Percentiles rank a stretch among this genome's conserved stretches.
These are phyloP conservation scores for Aspergillus sp. DNA, from an alignment of 2,329 filamentous ascomycete species.

Conservation along the genomic window DNA sequence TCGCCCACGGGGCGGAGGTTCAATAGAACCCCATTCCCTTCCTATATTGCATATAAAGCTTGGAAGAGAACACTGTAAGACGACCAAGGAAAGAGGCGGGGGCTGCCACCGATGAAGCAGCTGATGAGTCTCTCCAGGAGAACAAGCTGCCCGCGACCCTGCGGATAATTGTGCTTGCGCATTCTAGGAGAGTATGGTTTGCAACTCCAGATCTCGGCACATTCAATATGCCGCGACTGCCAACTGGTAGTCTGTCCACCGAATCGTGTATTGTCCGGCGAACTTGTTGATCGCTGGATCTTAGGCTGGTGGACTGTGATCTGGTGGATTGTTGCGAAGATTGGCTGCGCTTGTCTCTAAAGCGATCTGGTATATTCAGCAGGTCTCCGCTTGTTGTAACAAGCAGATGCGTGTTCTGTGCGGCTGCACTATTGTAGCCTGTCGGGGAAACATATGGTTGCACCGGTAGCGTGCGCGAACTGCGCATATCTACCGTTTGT, in stretches of 20 bases:
- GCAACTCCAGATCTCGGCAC: not conserved
- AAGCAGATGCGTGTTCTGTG: not conserved
- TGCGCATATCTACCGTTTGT: not conserved
- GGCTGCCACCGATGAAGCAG: constrained; percentile 11
- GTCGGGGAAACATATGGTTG: not conserved
- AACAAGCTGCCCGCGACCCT: constrained; percentile 5
- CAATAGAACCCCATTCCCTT: constrained; percentile 20
- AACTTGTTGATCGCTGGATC: not conserved
- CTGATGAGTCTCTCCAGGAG: constrained; percentile 11
- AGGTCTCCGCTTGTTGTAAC: not conserved
- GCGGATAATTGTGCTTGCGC: not conserved
- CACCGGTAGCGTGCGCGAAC: not conserved
- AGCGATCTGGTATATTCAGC: not conserved
- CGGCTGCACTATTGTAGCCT: not conserved
- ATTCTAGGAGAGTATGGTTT: not conserved
- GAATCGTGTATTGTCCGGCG: not conserved
- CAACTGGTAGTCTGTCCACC: not conserved
- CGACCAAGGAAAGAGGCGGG: constrained; percentile 14
- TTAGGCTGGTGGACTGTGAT: not conserved
- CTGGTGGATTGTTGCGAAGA: not conserved
- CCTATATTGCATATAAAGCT: constrained; percentile 13
- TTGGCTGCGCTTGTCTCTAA: not conserved
- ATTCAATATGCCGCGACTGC: not conserved
- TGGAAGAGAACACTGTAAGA: constrained; percentile 18
- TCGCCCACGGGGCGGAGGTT: constrained; percentile 1